Conservation (phyloP, 345 rosid species). For the Pistacia integerrima region DNA sequence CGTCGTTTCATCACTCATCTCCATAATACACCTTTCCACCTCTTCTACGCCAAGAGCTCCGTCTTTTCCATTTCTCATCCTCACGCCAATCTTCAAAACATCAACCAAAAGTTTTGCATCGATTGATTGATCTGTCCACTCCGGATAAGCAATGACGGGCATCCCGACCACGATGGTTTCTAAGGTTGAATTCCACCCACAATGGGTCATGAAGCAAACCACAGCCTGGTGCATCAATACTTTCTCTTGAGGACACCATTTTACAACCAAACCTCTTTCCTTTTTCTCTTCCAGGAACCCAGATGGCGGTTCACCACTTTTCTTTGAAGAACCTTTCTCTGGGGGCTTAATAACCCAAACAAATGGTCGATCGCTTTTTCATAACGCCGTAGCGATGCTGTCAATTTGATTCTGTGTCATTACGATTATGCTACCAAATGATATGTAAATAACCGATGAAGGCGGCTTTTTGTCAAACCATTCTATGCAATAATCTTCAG, state of each 20-base stretch:
- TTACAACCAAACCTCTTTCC: slow-evolving; percentile 41
- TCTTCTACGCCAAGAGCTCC: slow-evolving; percentile 32
- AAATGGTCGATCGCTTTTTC: slow-evolving; percentile 38
- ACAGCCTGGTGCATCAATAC: slow-evolving; percentile 44
- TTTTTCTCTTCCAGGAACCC: slow-evolving; percentile 33
- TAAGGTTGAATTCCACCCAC: slow-evolving; percentile 65
- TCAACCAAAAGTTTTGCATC: slow-evolving; percentile 47
- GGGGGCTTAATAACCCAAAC: slow-evolving; percentile 56
- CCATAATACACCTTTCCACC: slow-evolving; percentile 49
- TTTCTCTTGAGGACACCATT: slow-evolving; percentile 57
- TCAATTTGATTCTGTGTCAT: slow-evolving; percentile 39
- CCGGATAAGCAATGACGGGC: slow-evolving; percentile 53
- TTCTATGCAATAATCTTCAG: slow-evolving; percentile 43
- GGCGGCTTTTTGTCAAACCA: slow-evolving; percentile 54
- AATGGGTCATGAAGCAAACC: slow-evolving; percentile 56
- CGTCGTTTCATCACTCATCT: slow-evolving; percentile 30
- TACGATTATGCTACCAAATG: slow-evolving; percentile 53
- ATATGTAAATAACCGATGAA: slow-evolving; percentile 59
- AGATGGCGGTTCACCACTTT: slow-evolving; percentile 11
- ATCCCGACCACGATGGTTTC: slow-evolving; percentile 52
- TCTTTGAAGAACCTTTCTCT: background rate
- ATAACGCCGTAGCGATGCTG: slow-evolving; percentile 44
- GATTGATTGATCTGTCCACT: slow-evolving; percentile 48
- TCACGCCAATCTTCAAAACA: slow-evolving; percentile 46
- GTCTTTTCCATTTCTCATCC: slow-evolving; percentile 35